phyloP scores from a whole-genome alignment of 441 rosid genomes.

The Oxalis stricta region DNA sequence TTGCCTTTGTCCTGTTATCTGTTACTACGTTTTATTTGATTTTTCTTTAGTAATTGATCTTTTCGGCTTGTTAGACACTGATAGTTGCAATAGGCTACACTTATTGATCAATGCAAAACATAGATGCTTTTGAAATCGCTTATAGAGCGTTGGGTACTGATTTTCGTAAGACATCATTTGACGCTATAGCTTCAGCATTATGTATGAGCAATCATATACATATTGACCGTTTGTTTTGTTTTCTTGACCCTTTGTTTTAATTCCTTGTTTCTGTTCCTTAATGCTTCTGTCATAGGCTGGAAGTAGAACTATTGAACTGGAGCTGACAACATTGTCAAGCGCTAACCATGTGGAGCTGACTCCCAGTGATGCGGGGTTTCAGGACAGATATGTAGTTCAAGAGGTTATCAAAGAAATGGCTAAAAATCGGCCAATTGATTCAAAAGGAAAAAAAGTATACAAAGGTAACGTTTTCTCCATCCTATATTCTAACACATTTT shows the following conservation, averaged over 20 bases:
- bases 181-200: no score
- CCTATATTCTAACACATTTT: not conserved
- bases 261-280: not conserved
- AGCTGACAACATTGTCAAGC: constrained; percentile 78
- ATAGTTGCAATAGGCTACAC: no score
- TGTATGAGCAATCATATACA: not conserved
- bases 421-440: constrained; percentile 76
- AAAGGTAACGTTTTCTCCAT: constrained; percentile 34
- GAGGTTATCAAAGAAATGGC: constrained; percentile 95
- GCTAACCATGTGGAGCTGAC: constrained; percentile 78
- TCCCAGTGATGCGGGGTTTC: constrained; percentile 93
- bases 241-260: not conserved
- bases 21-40: no score
- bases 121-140: no score
- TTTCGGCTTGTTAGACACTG: no score
- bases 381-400: constrained; percentile 85
- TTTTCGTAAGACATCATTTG: no score
- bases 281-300: constrained; percentile 46
- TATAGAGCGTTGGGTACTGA: no score
- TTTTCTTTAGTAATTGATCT: no score
- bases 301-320: constrained; percentile 72
- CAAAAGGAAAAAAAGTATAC: constrained; percentile 66
- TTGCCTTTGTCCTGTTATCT: no score
- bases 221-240: not conserved
- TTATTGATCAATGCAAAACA: no score